Evolutionary conservation across 805 yeast genomes (phyloP), one percentile per base, ranked within the genome.

Genomic region (Zygosaccharomyces gambellarensis): DNA sequence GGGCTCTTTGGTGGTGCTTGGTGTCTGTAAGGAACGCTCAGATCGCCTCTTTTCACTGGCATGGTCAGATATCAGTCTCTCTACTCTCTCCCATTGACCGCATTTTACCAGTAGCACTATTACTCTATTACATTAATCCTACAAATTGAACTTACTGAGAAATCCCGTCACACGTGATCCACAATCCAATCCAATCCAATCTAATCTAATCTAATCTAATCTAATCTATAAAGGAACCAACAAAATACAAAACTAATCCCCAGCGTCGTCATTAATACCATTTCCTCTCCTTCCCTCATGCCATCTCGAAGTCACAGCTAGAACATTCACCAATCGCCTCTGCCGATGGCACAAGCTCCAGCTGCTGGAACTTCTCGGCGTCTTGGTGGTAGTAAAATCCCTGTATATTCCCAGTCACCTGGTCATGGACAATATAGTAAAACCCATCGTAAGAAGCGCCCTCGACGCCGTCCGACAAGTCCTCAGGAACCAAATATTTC

Each of bases 401-500:
- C 43, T 79, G 75, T 23, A 90, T 79, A 5, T 80, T 71, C 5
- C 97, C 97, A 2, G 84, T 81, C 5, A 73, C 52, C 61, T 88
- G 90, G 66, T 87, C 87, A 59, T 90, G 82, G 39, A 89, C 87
- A 27, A 90, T 80, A 64, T 90, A 90, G 67, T 90, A 90, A 64
- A 90, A 90, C 0, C 98, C 98, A 39, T 90, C 96, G 66, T 84
- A 90, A 2, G 95, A 85, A 0, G 96, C 97, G 12, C 76, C 76
- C 43, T 69, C 71, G 79, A 92, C 55, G 4, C 53, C 54, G 19
- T 51, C 65, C 10, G 61, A 36, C 30, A 78, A 49, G 71, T 89
- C 82, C 68, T 89, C 95, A 0, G 96, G 95, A 7, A 87, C 82
- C 52, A 90, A 69, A 61, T 89, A 89, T 60, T 82, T 80, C 67